phyloP scores from a whole-genome alignment of 169 alveolate genomes.

The Pseudocohnilembus persalinus region DNA sequence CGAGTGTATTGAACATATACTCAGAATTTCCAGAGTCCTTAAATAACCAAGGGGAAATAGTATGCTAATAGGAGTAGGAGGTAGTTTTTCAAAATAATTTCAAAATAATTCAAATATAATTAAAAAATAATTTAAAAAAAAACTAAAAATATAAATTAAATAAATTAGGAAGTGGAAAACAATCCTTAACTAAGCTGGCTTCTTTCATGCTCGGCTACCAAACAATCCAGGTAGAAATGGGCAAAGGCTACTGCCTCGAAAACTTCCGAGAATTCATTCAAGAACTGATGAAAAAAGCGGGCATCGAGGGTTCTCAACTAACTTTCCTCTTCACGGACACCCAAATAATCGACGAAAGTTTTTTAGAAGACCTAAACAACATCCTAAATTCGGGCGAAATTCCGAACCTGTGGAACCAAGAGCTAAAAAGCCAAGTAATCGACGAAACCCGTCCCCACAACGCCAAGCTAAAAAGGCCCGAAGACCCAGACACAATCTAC shows the following conservation, averaged over 20 bases:
- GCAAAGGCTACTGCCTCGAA: slow-evolving; percentile 64
- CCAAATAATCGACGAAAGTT: slow-evolving; percentile 86
- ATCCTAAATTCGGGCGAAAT: slow-evolving; percentile 91
- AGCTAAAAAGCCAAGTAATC: slow-evolving; percentile 54
- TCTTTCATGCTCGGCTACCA: slow-evolving; percentile 77
- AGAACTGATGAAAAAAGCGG: slow-evolving; percentile 58
- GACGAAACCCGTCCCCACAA: slow-evolving; percentile 49
- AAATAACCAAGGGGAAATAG: slow-evolving; percentile 85
- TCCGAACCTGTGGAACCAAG: slow-evolving; percentile 78
- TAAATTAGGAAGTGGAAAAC: slow-evolving; percentile 86
- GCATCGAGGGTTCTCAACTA: slow-evolving; percentile 66
- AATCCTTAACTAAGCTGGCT: slow-evolving; percentile 78
- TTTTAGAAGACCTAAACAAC: slow-evolving; percentile 92
- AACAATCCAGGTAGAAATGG: slow-evolving; percentile 62
- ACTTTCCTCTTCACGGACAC: slow-evolving; percentile 86
- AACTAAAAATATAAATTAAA: no score
- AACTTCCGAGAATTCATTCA: slow-evolving; percentile 70
- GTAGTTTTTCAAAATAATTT: no score
- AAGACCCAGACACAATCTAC: slow-evolving; percentile 65
- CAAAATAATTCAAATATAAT: no score
- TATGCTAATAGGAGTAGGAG: slow-evolving; percentile 90
- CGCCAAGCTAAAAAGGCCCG: slow-evolving; percentile 47
- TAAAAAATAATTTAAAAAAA: no score
- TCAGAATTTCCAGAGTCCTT: slow-evolving; percentile 79
- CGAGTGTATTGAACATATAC: slow-evolving; percentile 81